Conservation (phyloP, 352 stramenopile genomes). For the Elongisporangium undulatum region DNA sequence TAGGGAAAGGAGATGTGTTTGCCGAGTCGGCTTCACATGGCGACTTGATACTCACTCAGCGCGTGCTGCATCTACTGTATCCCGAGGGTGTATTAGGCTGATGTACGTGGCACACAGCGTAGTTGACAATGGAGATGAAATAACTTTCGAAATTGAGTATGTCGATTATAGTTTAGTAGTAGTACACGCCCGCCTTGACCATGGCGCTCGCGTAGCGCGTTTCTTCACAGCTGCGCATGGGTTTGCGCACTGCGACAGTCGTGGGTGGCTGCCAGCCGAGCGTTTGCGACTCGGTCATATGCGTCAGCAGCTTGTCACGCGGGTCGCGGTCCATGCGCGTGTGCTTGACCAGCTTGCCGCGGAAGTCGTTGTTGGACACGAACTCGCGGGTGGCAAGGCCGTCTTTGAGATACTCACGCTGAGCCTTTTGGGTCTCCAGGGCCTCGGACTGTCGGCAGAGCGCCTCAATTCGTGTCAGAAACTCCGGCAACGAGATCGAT, state of each 20-base stretch:
- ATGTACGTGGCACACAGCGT: too few relatives aligned
- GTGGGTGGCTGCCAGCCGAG: conserved; percentile 50
- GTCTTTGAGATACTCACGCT: conserved; percentile 39
- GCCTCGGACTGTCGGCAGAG: conserved; percentile 25
- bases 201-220: conserved; percentile 64
- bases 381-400: conserved; percentile 35
- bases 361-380: conserved; percentile 52
- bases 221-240: conserved; percentile 67
- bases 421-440: conserved; percentile 16
- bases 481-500: conserved; percentile 14
- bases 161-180: too few relatives aligned
- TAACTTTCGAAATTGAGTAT: too few relatives aligned
- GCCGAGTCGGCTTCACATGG: too few relatives aligned
- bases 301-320: conserved; percentile 31
- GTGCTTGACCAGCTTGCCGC: conserved; percentile 48
- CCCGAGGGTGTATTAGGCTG: too few relatives aligned
- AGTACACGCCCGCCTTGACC: conserved; percentile 72
- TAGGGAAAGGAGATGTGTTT: too few relatives aligned
- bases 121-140: too few relatives aligned
- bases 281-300: conserved; percentile 48
- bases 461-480: conserved; percentile 29
- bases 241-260: conserved; percentile 32
- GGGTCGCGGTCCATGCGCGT: conserved; percentile 45
- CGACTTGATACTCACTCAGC: too few relatives aligned
- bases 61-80: too few relatives aligned